These are phyloP conservation scores for Tetrapisispora namnaoensis DNA, from an alignment of 805 yeast species.

Conservation along the genomic window DNA sequence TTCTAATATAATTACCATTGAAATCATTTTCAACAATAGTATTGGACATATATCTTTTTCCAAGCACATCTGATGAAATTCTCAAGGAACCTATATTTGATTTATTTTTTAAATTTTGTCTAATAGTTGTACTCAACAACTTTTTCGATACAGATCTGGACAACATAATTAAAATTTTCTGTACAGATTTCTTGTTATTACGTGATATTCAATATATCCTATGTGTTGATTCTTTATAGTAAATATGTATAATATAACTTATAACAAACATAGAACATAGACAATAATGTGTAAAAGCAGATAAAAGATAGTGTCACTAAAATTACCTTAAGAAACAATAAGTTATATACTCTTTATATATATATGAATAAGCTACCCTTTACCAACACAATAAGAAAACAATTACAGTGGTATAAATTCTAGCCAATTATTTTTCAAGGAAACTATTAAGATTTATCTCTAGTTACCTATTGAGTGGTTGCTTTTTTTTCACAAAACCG, in stretches of 20 bases:
- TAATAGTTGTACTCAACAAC: not conserved
- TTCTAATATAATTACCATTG: not conserved
- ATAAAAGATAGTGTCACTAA: too few species aligned
- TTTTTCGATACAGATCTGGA: constrained; percentile 1
- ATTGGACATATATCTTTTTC: not conserved
- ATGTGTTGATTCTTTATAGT: too few species aligned
- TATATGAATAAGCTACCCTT: not conserved
- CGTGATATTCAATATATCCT: too few species aligned
- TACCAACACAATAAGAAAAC: too few species aligned
- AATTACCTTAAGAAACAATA: not conserved
- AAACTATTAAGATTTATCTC: not conserved
- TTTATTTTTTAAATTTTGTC: constrained; percentile 1
- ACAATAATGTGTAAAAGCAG: too few species aligned
- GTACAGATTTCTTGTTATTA: not conserved
- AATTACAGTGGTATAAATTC: not conserved
- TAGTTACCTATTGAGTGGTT: too few species aligned
- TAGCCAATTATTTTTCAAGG: not conserved
- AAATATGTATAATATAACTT: too few species aligned
- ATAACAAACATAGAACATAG: too few species aligned
- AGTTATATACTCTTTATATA: not conserved
- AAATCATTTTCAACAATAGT: not conserved
- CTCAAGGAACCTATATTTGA: not conserved
- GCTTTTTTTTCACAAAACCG: too few species aligned
- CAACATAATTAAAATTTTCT: not conserved
- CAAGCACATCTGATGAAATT: not conserved